These are phyloP conservation scores for Deinandra increscens DNA, from an alignment of 129 eudicot species.

Conservation along the genomic window DNA sequence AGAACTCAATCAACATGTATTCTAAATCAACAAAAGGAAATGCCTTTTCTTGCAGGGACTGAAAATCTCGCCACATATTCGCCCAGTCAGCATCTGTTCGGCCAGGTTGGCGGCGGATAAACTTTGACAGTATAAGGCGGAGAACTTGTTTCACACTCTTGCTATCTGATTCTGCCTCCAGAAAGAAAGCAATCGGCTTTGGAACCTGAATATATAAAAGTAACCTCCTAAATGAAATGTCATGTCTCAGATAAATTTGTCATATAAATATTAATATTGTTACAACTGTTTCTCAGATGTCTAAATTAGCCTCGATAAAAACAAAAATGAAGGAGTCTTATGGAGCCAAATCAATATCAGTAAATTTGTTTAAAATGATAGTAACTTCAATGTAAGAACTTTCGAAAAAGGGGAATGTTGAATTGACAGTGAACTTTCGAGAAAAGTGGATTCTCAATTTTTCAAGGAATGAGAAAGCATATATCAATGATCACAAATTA, in stretches of 20 bases:
- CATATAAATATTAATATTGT: not conserved
- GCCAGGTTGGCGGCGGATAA: conserved; percentile 71
- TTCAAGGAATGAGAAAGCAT: conserved; percentile 21
- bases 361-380: not conserved
- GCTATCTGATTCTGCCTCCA: conserved; percentile 66
- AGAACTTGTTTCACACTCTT: conserved; percentile 92
- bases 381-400: conserved; percentile 14
- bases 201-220: conserved; percentile 66
- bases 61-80: conserved; percentile 89
- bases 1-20: conserved; percentile 80
- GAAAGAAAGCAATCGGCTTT: conserved; percentile 72
- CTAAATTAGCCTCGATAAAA: conserved; percentile 5
- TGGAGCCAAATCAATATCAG: conserved; percentile 5
- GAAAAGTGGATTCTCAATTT: not conserved
- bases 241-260: not conserved
- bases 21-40: conserved; percentile 86
- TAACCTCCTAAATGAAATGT: conserved; percentile 10
- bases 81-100: conserved; percentile 92
- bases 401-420: not conserved
- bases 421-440: conserved; percentile 2
- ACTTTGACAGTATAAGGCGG: conserved; percentile 89
- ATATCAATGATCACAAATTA: conserved; percentile 6
- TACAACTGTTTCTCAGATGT: not conserved
- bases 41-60: conserved; percentile 80
- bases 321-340: not conserved